These are phyloP conservation scores for Teratosphaeria nubilosa DNA, from an alignment of 2,329 filamentous ascomycete species.

Conservation along the genomic window DNA sequence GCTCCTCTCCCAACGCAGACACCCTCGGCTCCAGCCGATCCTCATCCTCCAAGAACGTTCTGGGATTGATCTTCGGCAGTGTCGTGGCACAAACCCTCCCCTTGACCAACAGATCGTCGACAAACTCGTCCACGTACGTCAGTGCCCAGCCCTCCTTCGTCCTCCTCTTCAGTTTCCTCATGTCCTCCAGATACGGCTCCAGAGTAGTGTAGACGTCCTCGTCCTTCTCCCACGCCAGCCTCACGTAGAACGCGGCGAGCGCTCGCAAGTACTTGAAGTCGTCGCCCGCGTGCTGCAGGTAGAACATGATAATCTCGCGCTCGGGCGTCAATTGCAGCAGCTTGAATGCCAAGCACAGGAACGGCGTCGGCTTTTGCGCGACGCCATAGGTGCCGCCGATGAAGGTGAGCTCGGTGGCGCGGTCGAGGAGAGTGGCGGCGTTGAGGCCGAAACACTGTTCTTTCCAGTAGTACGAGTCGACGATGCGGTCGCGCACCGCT, in stretches of 20 bases:
- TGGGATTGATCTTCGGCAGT: constrained; percentile 78
- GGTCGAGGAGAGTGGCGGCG: constrained; percentile 68
- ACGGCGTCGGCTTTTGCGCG: constrained; percentile 78
- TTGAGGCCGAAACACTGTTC: constrained; percentile 97
- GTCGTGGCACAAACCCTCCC: constrained; percentile 85
- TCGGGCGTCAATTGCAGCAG: constrained; percentile 77
- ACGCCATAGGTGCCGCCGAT: constrained; percentile 82
- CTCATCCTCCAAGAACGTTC: constrained; percentile 76
- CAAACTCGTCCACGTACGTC: constrained; percentile 81
- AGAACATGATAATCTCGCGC: constrained; percentile 68
- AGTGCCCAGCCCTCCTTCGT: constrained; percentile 64
- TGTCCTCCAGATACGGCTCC: constrained; percentile 74
- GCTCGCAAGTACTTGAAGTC: constrained; percentile 72
- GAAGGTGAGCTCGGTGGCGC: constrained; percentile 73
- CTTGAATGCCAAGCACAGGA: constrained; percentile 91
- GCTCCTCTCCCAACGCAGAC: constrained; percentile 66
- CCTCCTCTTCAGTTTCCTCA: constrained; percentile 69
- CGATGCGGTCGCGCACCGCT: constrained; percentile 87
- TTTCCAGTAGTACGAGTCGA: constrained; percentile 95
- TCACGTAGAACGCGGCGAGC: constrained; percentile 85
- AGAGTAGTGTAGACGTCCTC: constrained; percentile 70
- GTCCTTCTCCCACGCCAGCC: constrained; percentile 73
- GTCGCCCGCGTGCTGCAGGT: constrained; percentile 65
- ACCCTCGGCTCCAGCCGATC: constrained; percentile 77
- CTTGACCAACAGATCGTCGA: constrained; percentile 83